Evolutionary conservation across 495 filamentous ascomycete species (phyloP).

Genomic region (Podospora comata): DNA sequence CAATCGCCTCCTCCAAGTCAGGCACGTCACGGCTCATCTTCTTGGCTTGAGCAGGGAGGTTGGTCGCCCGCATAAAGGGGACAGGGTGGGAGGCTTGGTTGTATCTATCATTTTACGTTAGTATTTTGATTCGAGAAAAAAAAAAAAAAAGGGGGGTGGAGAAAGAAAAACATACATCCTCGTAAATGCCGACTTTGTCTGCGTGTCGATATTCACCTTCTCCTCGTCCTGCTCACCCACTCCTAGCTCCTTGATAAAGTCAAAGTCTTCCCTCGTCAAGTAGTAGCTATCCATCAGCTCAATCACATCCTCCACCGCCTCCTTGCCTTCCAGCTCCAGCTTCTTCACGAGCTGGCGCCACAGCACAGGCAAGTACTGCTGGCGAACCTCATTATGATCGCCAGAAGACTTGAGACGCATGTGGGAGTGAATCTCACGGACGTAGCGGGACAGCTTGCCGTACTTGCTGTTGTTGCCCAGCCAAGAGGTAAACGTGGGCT

Average conservation of each 20-base stretch:
- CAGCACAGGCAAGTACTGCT: slow-evolving; percentile 89
- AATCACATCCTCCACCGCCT: slow-evolving; percentile 67
- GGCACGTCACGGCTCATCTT: slow-evolving; percentile 73
- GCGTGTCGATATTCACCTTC: slow-evolving; percentile 70
- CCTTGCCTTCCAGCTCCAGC: slow-evolving; percentile 69
- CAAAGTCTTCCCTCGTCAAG: slow-evolving; percentile 92
- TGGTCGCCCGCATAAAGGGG: slow-evolving; percentile 92
- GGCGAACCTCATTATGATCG: slow-evolving; percentile 90
- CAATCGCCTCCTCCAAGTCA: slow-evolving; percentile 93
- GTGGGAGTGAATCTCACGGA: slow-evolving; percentile 95
- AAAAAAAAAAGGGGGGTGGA: no score
- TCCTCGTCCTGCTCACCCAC: slow-evolving; percentile 77
- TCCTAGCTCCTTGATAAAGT: slow-evolving; percentile 86
- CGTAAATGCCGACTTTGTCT: slow-evolving; percentile 86
- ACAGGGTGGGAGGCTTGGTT: slow-evolving; percentile 83
- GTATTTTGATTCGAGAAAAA: slow-evolving; percentile 6
- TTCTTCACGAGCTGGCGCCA: slow-evolving; percentile 76
- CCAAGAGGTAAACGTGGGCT: slow-evolving; percentile 75
- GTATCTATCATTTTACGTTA: slow-evolving; percentile 55
- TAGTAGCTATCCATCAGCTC: slow-evolving; percentile 96
- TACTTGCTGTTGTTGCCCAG: slow-evolving; percentile 91
- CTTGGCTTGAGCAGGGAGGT: slow-evolving; percentile 60
- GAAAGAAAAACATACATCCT: slow-evolving; percentile 55
- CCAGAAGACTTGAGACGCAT: slow-evolving; percentile 90
- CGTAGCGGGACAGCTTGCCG: slow-evolving; percentile 76